phyloP scores from a whole-genome alignment of 208 protist species.

The Trypanosoma melophagium region DNA sequence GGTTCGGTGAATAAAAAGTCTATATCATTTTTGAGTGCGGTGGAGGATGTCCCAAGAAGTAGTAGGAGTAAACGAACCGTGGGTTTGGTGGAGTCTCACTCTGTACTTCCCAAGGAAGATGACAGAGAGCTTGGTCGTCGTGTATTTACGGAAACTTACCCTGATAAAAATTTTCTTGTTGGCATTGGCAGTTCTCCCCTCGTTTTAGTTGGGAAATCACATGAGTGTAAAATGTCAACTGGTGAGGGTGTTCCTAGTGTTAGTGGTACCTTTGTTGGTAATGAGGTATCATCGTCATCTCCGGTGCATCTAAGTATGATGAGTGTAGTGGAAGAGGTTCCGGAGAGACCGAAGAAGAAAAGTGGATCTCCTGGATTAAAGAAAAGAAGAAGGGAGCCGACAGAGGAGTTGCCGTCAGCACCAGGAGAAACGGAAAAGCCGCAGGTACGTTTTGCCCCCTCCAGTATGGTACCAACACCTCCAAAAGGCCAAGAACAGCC shows the following conservation, averaged over 20 bases:
- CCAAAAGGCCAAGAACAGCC: background rate
- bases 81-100: background rate
- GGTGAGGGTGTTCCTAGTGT: background rate
- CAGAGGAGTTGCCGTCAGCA: too few relatives aligned
- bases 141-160: background rate
- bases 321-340: too few relatives aligned
- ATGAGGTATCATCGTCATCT: background rate
- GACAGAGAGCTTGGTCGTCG: conserved; percentile 1
- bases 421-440: too few relatives aligned
- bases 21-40: background rate
- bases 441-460: conserved; percentile 2
- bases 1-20: background rate
- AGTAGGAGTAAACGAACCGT: background rate
- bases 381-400: too few relatives aligned
- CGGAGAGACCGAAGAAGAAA: too few relatives aligned
- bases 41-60: background rate
- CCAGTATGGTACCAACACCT: background rate
- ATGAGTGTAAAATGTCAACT: background rate
- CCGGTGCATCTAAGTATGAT: background rate
- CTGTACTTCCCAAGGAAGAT: background rate
- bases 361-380: too few relatives aligned
- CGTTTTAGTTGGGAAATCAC: conserved; percentile 8
- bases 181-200: background rate
- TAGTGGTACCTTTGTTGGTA: background rate
- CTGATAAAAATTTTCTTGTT: background rate